Evolutionary conservation across 202 grass and related monocot genomes (phyloP).

Genomic region (Bolboschoenoplectus hybrid): DNA sequence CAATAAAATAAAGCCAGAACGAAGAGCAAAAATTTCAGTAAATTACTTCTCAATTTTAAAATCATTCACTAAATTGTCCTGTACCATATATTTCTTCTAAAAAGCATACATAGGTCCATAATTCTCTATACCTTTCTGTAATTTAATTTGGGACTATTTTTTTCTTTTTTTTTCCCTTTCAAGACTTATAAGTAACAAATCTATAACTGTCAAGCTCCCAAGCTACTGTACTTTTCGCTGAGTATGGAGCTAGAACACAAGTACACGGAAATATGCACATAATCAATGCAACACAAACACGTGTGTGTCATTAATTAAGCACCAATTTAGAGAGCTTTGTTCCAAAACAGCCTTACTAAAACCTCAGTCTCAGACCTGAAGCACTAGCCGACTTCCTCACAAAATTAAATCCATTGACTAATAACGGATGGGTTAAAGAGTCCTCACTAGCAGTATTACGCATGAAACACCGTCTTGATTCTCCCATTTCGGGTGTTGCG

Average conservation of each 20-base stretch:
- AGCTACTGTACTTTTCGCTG: not conserved
- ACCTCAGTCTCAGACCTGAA: conserved; percentile 49
- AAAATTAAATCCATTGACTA: conserved; percentile 45
- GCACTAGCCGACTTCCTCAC: conserved; percentile 68
- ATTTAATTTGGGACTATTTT: not conserved
- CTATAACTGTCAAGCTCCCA: conserved; percentile 23
- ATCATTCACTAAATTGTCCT: not conserved
- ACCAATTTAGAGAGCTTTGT: conserved; percentile 14
- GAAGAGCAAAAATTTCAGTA: not conserved
- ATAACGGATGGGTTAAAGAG: conserved; percentile 39
- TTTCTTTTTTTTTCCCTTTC: not conserved
- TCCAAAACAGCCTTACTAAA: conserved; percentile 27
- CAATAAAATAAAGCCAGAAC: no score
- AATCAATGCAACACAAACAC: conserved; percentile 18
- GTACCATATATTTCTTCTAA: not conserved
- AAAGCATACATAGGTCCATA: not conserved
- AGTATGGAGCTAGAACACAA: conserved; percentile 4
- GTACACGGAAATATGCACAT: not conserved
- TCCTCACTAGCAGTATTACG: not conserved
- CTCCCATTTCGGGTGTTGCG: not conserved
- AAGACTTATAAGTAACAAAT: conserved; percentile 6
- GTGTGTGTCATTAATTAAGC: not conserved
- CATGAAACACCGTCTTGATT: conserved; percentile 26
- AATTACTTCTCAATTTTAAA: not conserved
- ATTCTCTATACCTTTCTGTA: conserved; percentile 6